Base-by-base conservation (phyloP, 2,329 filamentous ascomycete species). In the Colletotrichum liriopes region DNA sequence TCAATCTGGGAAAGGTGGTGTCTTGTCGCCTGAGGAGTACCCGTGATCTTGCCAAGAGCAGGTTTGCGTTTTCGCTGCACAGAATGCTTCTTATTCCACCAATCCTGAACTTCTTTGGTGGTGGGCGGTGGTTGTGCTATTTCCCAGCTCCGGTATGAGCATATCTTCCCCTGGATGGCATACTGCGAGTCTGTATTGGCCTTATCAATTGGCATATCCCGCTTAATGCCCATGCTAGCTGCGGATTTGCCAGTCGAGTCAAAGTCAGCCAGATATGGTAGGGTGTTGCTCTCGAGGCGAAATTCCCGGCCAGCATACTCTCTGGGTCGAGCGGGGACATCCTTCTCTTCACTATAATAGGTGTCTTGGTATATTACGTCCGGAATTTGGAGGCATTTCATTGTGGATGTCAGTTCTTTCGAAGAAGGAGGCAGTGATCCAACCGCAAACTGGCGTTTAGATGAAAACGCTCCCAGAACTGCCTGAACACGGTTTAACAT, bases 261-360 rank as follows among this genome's bases (percentile, higher is more conserved):
- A 75, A 98, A 98, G 0, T 89, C 85, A 0, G 95, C 93, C 2
- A 98, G 88, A 81, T 91, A 98, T 0, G 93, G 94, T 9, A 97
- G 79, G 1, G 93, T 93, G 65, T 88, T 91, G 72, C 95, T 93
- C 77, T 91, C 89, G 8, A 98, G 84, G 70, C 90, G 92, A 79
- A 97, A 98, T 76, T 97, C 93, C 76, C 91, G 91, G 4, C 96
- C 96, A 8, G 93, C 96, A 82, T 98, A 98, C 81, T 98, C 94
- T 65, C 94, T 88, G 41, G 88, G 82, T 65, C 92, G 89, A 49
- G 92, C 88, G 16, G 95, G 95, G 0, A 98, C 93, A 81, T 98
- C 96, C 62, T 86, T 87, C 73, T 97, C 94, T 37, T 93, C 87
- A 76, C 95, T 93, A 79, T 98, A 98, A 77, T 92, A 95, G 0